These are phyloP conservation scores for Rhinocladiella mackenziei DNA, from an alignment of 2,329 filamentous ascomycete genomes.

Conservation along the genomic window DNA sequence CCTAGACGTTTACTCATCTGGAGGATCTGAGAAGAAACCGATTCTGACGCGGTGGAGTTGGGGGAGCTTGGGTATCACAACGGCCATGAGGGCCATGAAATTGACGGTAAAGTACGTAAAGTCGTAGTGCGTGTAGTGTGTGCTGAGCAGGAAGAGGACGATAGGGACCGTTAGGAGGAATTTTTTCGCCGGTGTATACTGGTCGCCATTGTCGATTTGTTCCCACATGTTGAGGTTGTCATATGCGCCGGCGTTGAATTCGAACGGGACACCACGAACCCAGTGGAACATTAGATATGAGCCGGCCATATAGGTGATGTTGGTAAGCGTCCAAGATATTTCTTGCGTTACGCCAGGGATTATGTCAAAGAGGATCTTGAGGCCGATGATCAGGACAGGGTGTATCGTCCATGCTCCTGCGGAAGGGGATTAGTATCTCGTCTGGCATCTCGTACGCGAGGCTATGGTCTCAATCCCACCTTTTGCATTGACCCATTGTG, in stretches of 20 bases:
- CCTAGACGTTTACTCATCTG: constrained; percentile 56
- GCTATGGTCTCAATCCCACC: constrained; percentile 54
- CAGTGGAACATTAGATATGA: constrained; percentile 99
- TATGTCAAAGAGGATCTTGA: constrained; percentile 97
- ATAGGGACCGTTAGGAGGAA: constrained; percentile 94
- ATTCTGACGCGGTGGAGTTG: constrained; percentile 76
- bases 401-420: constrained; percentile 97
- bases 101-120: constrained; percentile 96
- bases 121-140: constrained; percentile 98
- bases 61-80: constrained; percentile 94
- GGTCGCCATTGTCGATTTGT: constrained; percentile 97
- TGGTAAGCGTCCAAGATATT: constrained; percentile 97
- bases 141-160: constrained; percentile 89
- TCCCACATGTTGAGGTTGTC: constrained; percentile 99
- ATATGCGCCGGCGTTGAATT: constrained; percentile 97
- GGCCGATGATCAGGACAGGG: constrained; percentile 79
- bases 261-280: constrained; percentile 94
- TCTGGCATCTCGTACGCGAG: background rate
- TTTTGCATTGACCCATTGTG: constrained; percentile 99
- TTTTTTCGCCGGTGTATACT: constrained; percentile 98
- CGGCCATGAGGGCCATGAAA: constrained; percentile 82
- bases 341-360: constrained; percentile 95
- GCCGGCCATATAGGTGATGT: constrained; percentile 98
- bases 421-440: background rate
- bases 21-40: constrained; percentile 66